A percentile compares a stretch with the other conserved stretches of the same genome.
These are phyloP conservation scores for Sambucus nigra DNA, from an alignment of 129 eudicot genomes.

Conservation along the genomic window DNA sequence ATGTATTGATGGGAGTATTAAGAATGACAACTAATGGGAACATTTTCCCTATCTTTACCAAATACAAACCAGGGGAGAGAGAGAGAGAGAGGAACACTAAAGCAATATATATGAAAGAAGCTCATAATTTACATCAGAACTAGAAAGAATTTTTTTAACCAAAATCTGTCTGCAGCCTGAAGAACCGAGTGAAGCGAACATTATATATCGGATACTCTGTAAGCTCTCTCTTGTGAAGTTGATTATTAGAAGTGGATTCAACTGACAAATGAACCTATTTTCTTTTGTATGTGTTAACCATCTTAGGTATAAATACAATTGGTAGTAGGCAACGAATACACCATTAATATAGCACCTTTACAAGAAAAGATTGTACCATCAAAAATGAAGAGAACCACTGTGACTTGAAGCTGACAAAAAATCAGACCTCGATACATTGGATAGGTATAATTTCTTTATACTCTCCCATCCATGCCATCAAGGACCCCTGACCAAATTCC, in stretches of 20 bases:
- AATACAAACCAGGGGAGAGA: no score
- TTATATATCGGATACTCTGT: neutral
- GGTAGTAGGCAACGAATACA: neutral
- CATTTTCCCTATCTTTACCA: no score
- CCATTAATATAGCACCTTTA: neutral
- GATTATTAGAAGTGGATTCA: conserved; percentile 4
- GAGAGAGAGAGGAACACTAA: no score
- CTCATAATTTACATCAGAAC: no score
- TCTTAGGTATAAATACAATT: no score
- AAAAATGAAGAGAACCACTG: neutral
- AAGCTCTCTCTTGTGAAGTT: neutral
- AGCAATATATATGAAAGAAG: no score
- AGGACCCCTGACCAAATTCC: conserved; percentile 96
- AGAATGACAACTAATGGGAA: no score
- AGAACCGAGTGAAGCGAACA: neutral
- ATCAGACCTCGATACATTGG: conserved; percentile 26
- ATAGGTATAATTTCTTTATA: conserved; percentile 7
- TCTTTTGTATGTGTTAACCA: no score
- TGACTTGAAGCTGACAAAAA: neutral
- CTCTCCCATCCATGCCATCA: conserved; percentile 99
- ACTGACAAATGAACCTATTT: conserved; percentile 14
- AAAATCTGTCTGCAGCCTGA: conserved; percentile 3
- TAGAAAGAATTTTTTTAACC: no score
- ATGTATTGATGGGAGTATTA: no score
- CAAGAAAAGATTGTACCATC: neutral